These are phyloP conservation scores for Chloranthus sessilifolius DNA, from an alignment of 164 flowering plant species.

Conservation along the genomic window DNA sequence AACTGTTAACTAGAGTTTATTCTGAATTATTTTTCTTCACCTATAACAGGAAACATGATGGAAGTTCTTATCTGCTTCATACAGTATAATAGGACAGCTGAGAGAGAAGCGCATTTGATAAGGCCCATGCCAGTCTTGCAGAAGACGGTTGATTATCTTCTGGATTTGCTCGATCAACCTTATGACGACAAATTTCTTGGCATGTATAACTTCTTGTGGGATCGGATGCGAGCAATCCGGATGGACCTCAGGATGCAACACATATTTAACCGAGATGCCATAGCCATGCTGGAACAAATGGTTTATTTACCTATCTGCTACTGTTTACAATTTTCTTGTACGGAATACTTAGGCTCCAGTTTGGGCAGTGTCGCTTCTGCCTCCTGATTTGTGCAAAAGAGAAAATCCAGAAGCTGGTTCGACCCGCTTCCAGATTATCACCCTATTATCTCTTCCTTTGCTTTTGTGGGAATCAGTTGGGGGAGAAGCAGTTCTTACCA, in stretches of 20 bases:
- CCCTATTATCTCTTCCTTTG: too few relatives aligned
- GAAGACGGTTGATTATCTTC: slow-evolving; percentile 77
- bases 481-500: too few relatives aligned
- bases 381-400: too few relatives aligned
- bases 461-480: too few relatives aligned
- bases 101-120: slow-evolving; percentile 84
- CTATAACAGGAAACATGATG: slow-evolving; percentile 18
- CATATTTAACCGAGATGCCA: slow-evolving; percentile 62
- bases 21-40: slow-evolving; percentile 3
- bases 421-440: too few relatives aligned
- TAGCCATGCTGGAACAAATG: slow-evolving; percentile 96
- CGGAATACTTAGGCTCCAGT: too few relatives aligned
- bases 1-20: not conserved
- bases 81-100: slow-evolving; percentile 95
- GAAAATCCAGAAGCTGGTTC: too few relatives aligned
- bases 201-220: slow-evolving; percentile 96
- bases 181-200: slow-evolving; percentile 75
- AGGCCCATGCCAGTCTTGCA: slow-evolving; percentile 90
- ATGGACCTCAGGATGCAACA: slow-evolving; percentile 99
- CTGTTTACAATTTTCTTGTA: too few relatives aligned
- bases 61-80: slow-evolving; percentile 20
- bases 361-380: too few relatives aligned
- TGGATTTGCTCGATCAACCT: slow-evolving; percentile 71
- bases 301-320: slow-evolving; percentile 31
- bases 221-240: slow-evolving; percentile 92